Conservation (phyloP, 257 asterid genomes). For the Solanum etuberosum region DNA sequence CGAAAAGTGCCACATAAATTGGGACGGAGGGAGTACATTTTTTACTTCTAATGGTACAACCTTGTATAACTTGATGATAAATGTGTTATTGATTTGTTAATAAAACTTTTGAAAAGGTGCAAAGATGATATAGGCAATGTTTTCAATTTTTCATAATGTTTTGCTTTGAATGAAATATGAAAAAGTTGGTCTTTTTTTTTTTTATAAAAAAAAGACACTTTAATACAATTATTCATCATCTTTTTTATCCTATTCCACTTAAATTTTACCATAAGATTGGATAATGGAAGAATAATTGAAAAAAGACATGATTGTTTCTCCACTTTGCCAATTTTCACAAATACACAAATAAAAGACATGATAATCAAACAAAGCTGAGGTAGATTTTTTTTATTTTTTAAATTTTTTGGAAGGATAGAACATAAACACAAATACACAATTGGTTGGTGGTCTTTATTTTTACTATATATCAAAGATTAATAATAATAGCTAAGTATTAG, state of each 20-base stretch:
- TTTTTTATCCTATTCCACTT: background rate
- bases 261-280: background rate
- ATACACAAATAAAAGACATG: background rate
- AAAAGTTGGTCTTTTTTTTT: background rate
- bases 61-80: background rate
- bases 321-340: background rate
- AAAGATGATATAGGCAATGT: background rate
- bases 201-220: background rate
- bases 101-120: background rate
- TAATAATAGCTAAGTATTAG: background rate
- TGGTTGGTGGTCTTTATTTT: background rate
- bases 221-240: slow-evolving; percentile 1
- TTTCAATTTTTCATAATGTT: background rate
- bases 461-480: background rate
- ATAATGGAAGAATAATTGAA: background rate
- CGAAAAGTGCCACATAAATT: too few species aligned
- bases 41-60: background rate
- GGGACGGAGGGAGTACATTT: too few species aligned
- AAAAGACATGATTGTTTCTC: background rate
- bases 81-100: background rate
- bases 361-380: background rate
- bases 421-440: background rate
- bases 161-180: background rate
- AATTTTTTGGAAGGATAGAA: background rate
- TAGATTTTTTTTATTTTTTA: background rate